phyloP scores from a whole-genome alignment of 768 basidiomycete species.

The Calocera cornea region DNA sequence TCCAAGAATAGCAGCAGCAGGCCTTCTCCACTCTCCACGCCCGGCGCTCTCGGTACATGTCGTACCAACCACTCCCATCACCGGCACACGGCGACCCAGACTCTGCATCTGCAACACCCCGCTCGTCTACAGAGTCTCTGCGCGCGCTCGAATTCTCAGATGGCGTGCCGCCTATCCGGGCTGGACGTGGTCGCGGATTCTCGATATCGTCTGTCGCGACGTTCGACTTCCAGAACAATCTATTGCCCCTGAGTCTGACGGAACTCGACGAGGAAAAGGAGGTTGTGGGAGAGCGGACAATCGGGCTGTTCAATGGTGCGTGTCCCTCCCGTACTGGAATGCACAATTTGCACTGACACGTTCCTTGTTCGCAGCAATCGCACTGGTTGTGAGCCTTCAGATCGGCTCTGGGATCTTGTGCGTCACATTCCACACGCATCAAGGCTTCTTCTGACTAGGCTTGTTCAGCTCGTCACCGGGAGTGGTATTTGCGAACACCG shows the following conservation, averaged over 20 bases:
- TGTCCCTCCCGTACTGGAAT: slow-evolving; percentile 10
- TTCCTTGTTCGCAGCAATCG: slow-evolving; percentile 46
- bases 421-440: slow-evolving; percentile 18
- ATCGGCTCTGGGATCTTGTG: slow-evolving; percentile 91
- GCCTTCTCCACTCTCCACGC: neutral
- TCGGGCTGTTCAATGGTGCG: slow-evolving; percentile 64
- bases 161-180: slow-evolving; percentile 28
- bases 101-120: neutral
- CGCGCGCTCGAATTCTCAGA: slow-evolving; percentile 67
- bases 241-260: slow-evolving; percentile 68
- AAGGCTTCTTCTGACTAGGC: slow-evolving; percentile 5
- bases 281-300: slow-evolving; percentile 46
- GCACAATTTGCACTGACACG: slow-evolving; percentile 1
- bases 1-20: neutral
- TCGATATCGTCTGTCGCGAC: slow-evolving; percentile 32
- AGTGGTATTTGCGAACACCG: slow-evolving; percentile 74
- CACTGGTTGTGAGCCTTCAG: slow-evolving; percentile 70
- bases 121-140: slow-evolving; percentile 51
- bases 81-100: slow-evolving; percentile 1
- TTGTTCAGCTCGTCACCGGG: slow-evolving; percentile 71
- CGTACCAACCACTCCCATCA: neutral
- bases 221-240: slow-evolving; percentile 65
- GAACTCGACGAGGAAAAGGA: slow-evolving; percentile 45
- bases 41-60: neutral
- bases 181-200: slow-evolving; percentile 31